Base-by-base conservation (phyloP, 192 early-diverging fungal genomes). In the Mortierella hygrophila region DNA sequence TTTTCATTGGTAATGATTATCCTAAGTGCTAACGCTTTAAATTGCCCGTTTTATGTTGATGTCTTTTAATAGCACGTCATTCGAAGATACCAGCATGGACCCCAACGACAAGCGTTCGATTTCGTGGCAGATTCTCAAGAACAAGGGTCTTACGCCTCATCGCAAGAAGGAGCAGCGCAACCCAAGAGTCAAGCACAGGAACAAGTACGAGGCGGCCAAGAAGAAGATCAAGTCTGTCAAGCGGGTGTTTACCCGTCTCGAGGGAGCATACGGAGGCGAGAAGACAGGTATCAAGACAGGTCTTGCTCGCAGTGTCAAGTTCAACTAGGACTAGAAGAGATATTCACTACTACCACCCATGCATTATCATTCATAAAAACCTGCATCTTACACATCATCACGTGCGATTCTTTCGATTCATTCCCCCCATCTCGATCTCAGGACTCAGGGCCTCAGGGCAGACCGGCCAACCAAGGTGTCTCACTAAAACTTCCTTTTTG, bases 101-200 rank as follows among this genome's bases (percentile, higher is more conserved):
- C 80, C 76, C 69, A 89, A 82, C 80, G 93, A 94, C 47, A 98
- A 98, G 89, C 96, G 98, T 46, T 85, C 89, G 35, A 94, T 96
- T 42, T 95, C 93, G 75, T 97, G 94, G 89, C 93, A 96, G 77
- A 99, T 99, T 81, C 92, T 98, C 82, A 95, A 97, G 89, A 99
- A 99, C 92, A 96, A 97, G 91, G 98, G 98, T 75, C 92, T 99
- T 70, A 96, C 95, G 41, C 97, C 97, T 46, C 92, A 93, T 72
- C 96, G 98, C 75, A 95, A 94, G 87, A 98, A 98, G 93, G 96
- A 97, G 68, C 90, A 96, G 82, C 94, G 97, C 87, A 99, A 99
- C 89, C 93, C 97, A 72, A 94, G 98, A 88, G 97, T 99, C 85
- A 98, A 97, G 92, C 93, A 96, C 76, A 91, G 96, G 35, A 93